Evolutionary conservation across 176 grass and related monocot genomes (phyloP).

Genomic region (Musa acuminata): DNA sequence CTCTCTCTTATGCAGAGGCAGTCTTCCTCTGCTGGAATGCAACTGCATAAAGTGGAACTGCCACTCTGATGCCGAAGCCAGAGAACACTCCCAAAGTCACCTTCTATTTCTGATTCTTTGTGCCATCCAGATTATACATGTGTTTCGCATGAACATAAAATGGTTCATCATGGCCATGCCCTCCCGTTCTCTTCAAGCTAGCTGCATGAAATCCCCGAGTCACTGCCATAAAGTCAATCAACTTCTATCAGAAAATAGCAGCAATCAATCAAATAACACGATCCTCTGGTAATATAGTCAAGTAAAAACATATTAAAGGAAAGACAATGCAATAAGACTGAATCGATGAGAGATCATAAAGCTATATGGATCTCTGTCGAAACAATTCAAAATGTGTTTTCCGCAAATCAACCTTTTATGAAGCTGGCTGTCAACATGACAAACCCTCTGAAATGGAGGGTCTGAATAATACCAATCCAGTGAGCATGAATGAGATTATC

Average conservation of each 20-base stretch:
- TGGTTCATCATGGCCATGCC: conserved; percentile 49
- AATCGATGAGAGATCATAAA: not conserved
- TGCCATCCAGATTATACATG: conserved; percentile 79
- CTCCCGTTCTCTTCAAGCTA: conserved; percentile 59
- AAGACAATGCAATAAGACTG: too few relatives aligned
- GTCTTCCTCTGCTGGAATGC: conserved; percentile 80
- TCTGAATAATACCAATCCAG: too few relatives aligned
- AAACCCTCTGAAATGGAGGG: too few relatives aligned
- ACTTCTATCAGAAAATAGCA: not conserved
- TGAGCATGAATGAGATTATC: too few relatives aligned
- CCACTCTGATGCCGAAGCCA: conserved; percentile 44
- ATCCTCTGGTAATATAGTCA: too few relatives aligned
- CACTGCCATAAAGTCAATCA: conserved; percentile 30
- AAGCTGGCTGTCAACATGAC: too few relatives aligned
- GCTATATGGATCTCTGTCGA: too few relatives aligned
- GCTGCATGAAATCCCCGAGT: conserved; percentile 65
- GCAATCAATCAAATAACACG: too few relatives aligned
- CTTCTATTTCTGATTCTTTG: conserved; percentile 65
- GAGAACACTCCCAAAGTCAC: conserved; percentile 33
- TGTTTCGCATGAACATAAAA: conserved; percentile 86
- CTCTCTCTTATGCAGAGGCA: conserved; percentile 40
- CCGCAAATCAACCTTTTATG: too few relatives aligned
- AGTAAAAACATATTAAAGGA: too few relatives aligned
- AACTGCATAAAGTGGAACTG: conserved; percentile 57
- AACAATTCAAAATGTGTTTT: too few relatives aligned